Percentiles rank a stretch among this genome's conserved stretches.
These are phyloP conservation scores for Neocallimastix lanati DNA, from an alignment of 192 early-diverging fungal species.

Conservation along the genomic window DNA sequence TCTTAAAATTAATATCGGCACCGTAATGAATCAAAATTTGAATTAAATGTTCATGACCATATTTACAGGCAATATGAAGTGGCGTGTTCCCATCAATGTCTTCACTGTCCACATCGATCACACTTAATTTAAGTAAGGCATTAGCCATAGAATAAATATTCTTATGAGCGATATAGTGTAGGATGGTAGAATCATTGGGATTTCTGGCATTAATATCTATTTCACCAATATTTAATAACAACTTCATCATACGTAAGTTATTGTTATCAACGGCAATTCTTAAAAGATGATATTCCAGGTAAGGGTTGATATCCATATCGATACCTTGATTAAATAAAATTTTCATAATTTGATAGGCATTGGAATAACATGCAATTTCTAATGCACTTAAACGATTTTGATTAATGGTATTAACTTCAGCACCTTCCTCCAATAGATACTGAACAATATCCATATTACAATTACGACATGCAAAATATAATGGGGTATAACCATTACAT, in stretches of 20 bases:
- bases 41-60: not conserved
- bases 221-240: not conserved
- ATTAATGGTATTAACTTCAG: not conserved
- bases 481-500: not conserved
- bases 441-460: not conserved
- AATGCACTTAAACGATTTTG: not conserved
- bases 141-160: not conserved
- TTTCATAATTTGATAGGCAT: not conserved
- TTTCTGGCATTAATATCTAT: not conserved
- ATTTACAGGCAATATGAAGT: not conserved
- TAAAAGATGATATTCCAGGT: not conserved
- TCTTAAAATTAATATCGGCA: not conserved
- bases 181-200: not conserved
- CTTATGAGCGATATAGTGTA: not conserved
- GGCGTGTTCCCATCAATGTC: not conserved
- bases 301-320: not conserved
- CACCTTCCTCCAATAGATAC: not conserved
- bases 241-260: not conserved
- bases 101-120: not conserved
- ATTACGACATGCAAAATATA: not conserved
- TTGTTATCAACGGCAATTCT: not conserved
- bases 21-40: not conserved
- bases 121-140: not conserved
- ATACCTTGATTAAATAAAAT: not conserved
- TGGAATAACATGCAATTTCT: not conserved